phyloP scores from a whole-genome alignment of 306 rosid genomes.

The Fragaria nilgerrensis region DNA sequence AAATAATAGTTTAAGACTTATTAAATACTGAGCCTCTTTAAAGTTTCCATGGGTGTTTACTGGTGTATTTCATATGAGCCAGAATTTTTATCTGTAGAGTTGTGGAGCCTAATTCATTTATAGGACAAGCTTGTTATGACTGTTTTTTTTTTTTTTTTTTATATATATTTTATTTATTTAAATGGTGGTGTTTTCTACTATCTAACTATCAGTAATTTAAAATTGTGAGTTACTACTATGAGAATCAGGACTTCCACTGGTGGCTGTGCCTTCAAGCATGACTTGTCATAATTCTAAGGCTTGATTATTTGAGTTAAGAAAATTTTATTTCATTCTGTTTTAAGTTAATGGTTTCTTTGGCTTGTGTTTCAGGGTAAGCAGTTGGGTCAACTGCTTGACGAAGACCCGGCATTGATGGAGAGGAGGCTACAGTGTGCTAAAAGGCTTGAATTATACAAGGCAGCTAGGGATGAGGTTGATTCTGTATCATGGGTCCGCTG shows the following conservation, averaged over 20 bases:
- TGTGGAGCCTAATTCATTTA: not conserved
- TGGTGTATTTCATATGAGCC: not conserved
- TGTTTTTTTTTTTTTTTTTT: not conserved
- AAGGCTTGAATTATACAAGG: constrained; percentile 85
- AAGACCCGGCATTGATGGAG: constrained; percentile 95
- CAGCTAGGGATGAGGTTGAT: constrained; percentile 96
- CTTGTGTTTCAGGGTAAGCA: constrained; percentile 58
- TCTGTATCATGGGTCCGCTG: constrained; percentile 83
- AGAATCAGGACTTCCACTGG: not conserved
- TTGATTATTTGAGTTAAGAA: no score
- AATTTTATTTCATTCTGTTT: not conserved
- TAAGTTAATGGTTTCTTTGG: not conserved
- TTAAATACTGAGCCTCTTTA: not conserved
- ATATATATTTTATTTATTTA: no score
- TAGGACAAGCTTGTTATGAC: not conserved
- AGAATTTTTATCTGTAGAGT: not conserved
- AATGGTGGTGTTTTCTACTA: not conserved
- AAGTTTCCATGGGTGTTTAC: not conserved
- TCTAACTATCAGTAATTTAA: not conserved
- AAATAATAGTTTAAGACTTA: not conserved
- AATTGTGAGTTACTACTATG: not conserved
- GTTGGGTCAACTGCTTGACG: constrained; percentile 66
- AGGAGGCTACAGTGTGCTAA: constrained; percentile 80
- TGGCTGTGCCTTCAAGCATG: not conserved
- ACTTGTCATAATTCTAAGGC: not conserved